Evolutionary conservation across 306 rosid genomes (phyloP).

Genomic region (Spatholobus suberectus): DNA sequence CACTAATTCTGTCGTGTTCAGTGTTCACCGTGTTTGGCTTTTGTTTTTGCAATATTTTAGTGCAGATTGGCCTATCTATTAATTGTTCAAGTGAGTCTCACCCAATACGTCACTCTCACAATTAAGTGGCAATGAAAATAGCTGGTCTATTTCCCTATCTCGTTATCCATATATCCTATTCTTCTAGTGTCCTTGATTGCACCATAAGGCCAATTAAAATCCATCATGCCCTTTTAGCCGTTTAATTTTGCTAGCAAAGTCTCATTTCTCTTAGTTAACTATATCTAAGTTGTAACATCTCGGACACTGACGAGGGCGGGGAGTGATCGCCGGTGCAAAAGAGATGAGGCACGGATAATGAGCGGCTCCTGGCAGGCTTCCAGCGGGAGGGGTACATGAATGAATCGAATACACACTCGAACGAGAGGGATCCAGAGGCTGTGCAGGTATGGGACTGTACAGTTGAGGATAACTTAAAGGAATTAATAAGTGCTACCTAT

Average conservation of each 20-base stretch:
- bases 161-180: constrained; percentile 10
- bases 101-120: constrained; percentile 38
- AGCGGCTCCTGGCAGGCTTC: no score
- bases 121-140: neutral
- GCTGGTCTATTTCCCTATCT: neutral
- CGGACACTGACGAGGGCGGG: no score
- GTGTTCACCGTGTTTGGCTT: constrained; percentile 35
- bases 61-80: constrained; percentile 37
- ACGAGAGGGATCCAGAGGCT: no score
- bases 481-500: no score
- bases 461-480: no score
- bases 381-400: no score
- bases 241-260: neutral
- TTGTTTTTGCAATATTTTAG: constrained; percentile 27
- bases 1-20: constrained; percentile 52
- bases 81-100: constrained; percentile 20
- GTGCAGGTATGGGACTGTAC: no score
- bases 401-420: no score
- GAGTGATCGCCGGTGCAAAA: no score
- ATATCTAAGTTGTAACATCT: no score
- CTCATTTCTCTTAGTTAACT: neutral
- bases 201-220: neutral
- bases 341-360: no score
- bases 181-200: neutral
- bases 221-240: constrained; percentile 12